Evolutionary conservation across 2,329 filamentous ascomycete genomes (phyloP).

Genomic region (Colletotrichum sojae): DNA sequence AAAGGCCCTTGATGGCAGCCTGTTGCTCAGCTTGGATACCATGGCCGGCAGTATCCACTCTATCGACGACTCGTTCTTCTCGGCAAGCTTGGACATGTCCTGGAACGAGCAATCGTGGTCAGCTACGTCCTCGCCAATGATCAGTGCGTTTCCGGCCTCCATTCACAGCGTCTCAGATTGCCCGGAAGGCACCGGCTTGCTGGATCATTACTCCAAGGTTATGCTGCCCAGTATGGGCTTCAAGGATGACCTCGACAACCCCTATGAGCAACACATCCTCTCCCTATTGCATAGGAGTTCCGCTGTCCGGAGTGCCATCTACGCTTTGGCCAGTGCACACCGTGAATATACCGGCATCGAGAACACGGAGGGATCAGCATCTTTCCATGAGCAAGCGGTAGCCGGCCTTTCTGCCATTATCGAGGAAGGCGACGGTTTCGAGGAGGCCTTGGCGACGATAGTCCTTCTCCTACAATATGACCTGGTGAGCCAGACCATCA

Average conservation of each 20-base stretch:
- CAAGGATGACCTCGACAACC: conserved; percentile 17
- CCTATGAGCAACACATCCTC: conserved; percentile 28
- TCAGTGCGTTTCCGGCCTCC: conserved; percentile 11
- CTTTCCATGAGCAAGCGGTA: conserved; percentile 35
- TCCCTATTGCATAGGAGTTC: conserved; percentile 34
- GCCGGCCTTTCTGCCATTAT: conserved; percentile 25
- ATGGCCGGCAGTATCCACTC: conserved; percentile 12
- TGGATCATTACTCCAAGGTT: conserved; percentile 33
- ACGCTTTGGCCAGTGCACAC: conserved; percentile 37
- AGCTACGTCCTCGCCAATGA: conserved; percentile 19
- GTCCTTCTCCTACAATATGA: conserved; percentile 39
- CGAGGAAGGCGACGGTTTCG: conserved; percentile 36
- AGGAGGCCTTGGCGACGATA: conserved; percentile 36
- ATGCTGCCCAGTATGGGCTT: conserved; percentile 35
- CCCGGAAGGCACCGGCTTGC: conserved; percentile 31
- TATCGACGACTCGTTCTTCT: conserved; percentile 25
- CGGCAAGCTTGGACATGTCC: conserved; percentile 18
- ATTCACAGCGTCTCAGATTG: conserved; percentile 15
- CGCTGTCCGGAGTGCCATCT: conserved; percentile 37
- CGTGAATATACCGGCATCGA: conserved; percentile 30
- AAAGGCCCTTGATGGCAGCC: background rate
- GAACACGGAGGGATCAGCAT: conserved; percentile 31
- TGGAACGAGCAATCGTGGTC: conserved; percentile 30
- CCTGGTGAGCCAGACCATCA: conserved; percentile 16
- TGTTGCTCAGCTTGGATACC: conserved; percentile 4